phyloP scores from a whole-genome alignment of 192 early-diverging fungal genomes.

The Blastocladiella britannica region DNA sequence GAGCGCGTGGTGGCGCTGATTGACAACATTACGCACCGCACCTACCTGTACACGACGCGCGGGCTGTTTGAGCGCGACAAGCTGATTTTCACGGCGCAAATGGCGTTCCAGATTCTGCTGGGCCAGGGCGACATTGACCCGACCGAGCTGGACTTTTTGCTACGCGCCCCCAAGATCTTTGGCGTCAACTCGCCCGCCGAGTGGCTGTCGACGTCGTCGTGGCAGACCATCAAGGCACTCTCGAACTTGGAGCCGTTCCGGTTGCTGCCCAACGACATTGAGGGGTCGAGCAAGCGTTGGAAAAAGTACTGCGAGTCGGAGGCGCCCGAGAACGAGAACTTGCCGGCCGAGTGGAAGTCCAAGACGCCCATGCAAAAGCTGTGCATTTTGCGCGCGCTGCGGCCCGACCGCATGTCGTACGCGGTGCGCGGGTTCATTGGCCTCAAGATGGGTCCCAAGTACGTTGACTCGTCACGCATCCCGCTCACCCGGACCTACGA shows the following conservation, averaged over 20 bases:
- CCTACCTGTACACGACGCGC: constrained; percentile 55
- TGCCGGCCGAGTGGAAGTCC: constrained; percentile 7
- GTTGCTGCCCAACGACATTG: constrained; percentile 7
- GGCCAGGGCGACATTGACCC: background rate
- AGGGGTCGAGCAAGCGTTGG: constrained; percentile 9
- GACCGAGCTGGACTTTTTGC: constrained; percentile 31
- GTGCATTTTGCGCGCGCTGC: constrained; percentile 21
- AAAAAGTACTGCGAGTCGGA: constrained; percentile 13
- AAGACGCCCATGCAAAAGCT: constrained; percentile 7
- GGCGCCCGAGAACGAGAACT: constrained; percentile 6
- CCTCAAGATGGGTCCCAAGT: constrained; percentile 48
- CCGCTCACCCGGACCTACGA: constrained; percentile 33
- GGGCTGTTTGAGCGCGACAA: constrained; percentile 78
- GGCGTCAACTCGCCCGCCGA: constrained; percentile 16
- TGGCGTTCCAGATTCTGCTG: constrained; percentile 46
- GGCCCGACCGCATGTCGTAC: constrained; percentile 74
- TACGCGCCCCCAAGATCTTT: constrained; percentile 21
- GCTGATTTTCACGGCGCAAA: constrained; percentile 59
- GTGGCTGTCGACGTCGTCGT: constrained; percentile 7
- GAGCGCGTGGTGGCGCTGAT: constrained; percentile 53
- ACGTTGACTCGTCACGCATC: constrained; percentile 10
- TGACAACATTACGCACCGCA: constrained; percentile 60
- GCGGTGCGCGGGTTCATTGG: constrained; percentile 50
- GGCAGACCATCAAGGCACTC: constrained; percentile 4
- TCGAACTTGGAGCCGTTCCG: constrained; percentile 2